These are phyloP conservation scores for Aspergillus taichungensis DNA, from an alignment of 495 filamentous ascomycete genomes.

Conservation along the genomic window DNA sequence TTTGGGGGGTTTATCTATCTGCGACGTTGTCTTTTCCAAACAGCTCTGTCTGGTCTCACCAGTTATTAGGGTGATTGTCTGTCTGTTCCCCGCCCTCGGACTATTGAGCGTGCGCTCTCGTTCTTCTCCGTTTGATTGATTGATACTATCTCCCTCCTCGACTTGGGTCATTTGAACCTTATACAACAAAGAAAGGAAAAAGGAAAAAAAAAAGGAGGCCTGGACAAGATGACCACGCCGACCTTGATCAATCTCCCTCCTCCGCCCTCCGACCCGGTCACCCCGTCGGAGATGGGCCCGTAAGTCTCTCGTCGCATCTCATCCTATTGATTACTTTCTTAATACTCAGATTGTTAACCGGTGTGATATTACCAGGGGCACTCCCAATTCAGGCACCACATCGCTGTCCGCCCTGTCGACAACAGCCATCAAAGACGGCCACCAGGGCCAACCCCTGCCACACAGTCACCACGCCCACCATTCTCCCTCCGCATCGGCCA, in stretches of 20 bases:
- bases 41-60: too few relatives aligned
- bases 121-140: too few relatives aligned
- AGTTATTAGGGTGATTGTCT: too few relatives aligned
- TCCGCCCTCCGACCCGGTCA: conserved; percentile 73
- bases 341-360: conserved; percentile 3
- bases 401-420: conserved; percentile 81
- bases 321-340: conserved; percentile 5
- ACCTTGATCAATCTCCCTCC: conserved; percentile 82
- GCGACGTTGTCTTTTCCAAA: too few relatives aligned
- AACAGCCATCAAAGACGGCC: conserved; percentile 89
- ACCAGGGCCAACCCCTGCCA: conserved; percentile 58
- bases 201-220: too few relatives aligned
- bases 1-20: too few relatives aligned
- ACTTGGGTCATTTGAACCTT: too few relatives aligned
- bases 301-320: conserved; percentile 39
- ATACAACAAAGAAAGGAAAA: too few relatives aligned
- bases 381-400: conserved; percentile 81
- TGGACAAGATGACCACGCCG: conserved; percentile 29
- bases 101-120: too few relatives aligned
- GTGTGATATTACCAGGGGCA: conserved; percentile 51
- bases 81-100: too few relatives aligned
- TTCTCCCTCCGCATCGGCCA: conserved; percentile 38
- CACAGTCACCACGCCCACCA: conserved; percentile 49
- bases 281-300: conserved; percentile 83
- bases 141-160: too few relatives aligned